phyloP scores from a whole-genome alignment of 2,329 filamentous ascomycete species.

The Thielaviopsis musarum region DNA sequence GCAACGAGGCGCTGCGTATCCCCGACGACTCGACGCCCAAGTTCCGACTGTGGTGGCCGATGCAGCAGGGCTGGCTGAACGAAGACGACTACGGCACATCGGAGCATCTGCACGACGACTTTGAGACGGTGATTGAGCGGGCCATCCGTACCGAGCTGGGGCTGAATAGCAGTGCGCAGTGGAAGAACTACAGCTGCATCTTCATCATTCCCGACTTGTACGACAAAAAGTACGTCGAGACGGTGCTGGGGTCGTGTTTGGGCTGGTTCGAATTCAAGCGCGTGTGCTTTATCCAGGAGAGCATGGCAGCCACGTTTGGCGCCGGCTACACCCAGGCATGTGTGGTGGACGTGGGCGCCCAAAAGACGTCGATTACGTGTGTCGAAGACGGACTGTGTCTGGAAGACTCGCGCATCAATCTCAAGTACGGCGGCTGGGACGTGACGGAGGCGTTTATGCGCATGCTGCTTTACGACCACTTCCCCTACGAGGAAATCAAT shows the following conservation, averaged over 20 bases:
- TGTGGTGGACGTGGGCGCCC: slow-evolving; percentile 88
- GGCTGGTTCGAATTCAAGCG: slow-evolving; percentile 77
- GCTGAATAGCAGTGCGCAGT: slow-evolving; percentile 59
- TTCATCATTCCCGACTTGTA: slow-evolving; percentile 94
- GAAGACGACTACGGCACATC: slow-evolving; percentile 73
- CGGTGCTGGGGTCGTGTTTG: slow-evolving; percentile 70
- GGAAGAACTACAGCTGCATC: slow-evolving; percentile 87
- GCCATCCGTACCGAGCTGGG: slow-evolving; percentile 75
- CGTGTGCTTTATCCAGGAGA: slow-evolving; percentile 91
- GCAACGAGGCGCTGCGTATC: slow-evolving; percentile 66
- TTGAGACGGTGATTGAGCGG: slow-evolving; percentile 73
- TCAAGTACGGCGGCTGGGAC: slow-evolving; percentile 86
- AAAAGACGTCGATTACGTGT: slow-evolving; percentile 94
- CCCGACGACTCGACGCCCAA: slow-evolving; percentile 77
- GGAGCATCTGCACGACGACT: slow-evolving; percentile 68
- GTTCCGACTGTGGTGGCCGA: slow-evolving; percentile 87
- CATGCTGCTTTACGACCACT: slow-evolving; percentile 95
- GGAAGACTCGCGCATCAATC: slow-evolving; percentile 84
- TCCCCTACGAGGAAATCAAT: slow-evolving; percentile 92
- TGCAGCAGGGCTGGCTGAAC: slow-evolving; percentile 74
- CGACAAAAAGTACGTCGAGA: slow-evolving; percentile 81
- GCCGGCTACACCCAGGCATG: slow-evolving; percentile 89
- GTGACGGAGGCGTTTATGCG: slow-evolving; percentile 90
- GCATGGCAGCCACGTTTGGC: slow-evolving; percentile 83
- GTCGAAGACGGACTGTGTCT: slow-evolving; percentile 92